Percentiles rank a stretch among this genome's conserved stretches.
Conservation (phyloP, 306 rosid species). For the Trifolium subterraneum region DNA sequence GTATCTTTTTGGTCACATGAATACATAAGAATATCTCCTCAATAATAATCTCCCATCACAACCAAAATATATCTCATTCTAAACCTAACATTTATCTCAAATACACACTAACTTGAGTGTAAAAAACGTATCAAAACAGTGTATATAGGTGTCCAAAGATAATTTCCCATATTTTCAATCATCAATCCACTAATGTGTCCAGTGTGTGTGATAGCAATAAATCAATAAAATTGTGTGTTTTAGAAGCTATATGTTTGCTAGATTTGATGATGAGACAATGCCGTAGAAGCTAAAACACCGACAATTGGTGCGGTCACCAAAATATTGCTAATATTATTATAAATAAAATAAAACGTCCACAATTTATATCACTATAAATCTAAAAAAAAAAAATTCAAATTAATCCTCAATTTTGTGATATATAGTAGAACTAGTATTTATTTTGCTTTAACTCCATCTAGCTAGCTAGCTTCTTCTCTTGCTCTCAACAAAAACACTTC, state of each 20-base stretch:
- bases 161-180: too few relatives aligned
- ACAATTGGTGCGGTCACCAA: constrained; percentile 71
- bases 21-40: too few relatives aligned
- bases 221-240: constrained; percentile 20
- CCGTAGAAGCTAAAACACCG: constrained; percentile 69
- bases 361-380: constrained; percentile 7
- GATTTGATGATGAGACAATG: constrained; percentile 44
- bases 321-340: not conserved
- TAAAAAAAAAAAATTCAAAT: not conserved
- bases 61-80: too few relatives aligned
- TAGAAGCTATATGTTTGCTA: constrained; percentile 20
- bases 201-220: not conserved
- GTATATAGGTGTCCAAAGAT: too few relatives aligned
- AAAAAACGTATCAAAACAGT: too few relatives aligned
- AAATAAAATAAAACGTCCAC: too few relatives aligned
- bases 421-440: not conserved
- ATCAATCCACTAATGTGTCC: not conserved
- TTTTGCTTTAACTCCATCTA: constrained; percentile 3
- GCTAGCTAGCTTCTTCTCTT: not conserved
- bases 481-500: not conserved
- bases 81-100: too few relatives aligned
- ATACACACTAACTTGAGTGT: too few relatives aligned
- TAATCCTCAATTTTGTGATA: not conserved
- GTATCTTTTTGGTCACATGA: too few relatives aligned
- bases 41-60: too few relatives aligned